Percentiles rank a stretch among this genome's conserved stretches.
Conservation (phyloP, 441 rosid genomes). For the Geranium incanum region DNA sequence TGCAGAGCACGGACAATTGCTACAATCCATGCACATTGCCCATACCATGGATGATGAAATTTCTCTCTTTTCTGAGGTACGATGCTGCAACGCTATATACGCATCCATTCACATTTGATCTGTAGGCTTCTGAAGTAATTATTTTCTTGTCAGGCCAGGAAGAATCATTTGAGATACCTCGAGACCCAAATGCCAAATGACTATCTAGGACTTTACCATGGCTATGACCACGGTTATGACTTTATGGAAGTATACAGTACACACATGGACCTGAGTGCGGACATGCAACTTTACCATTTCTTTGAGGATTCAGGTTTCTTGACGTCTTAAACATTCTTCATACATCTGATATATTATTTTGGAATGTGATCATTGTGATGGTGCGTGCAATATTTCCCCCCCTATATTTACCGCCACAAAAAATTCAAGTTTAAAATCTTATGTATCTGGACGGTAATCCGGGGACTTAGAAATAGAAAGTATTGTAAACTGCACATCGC, state of each 20-base stretch:
- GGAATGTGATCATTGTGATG: neutral
- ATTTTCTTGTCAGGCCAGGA: neutral
- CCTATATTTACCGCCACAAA: neutral
- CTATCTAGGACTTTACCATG: neutral
- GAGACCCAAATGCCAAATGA: neutral
- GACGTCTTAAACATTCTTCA: neutral
- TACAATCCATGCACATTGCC: neutral
- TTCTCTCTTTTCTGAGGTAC: neutral
- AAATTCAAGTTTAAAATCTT: neutral
- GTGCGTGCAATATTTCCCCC: too few relatives aligned
- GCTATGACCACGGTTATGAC: neutral
- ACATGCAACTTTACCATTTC: neutral
- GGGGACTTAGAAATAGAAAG: neutral
- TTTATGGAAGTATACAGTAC: neutral
- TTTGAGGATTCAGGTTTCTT: neutral
- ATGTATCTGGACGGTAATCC: neutral
- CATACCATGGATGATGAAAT: neutral
- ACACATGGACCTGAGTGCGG: neutral
- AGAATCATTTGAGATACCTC: neutral
- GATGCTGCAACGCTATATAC: neutral
- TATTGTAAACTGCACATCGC: neutral
- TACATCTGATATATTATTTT: neutral
- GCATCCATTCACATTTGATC: neutral
- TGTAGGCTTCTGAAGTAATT: neutral
- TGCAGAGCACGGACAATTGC: neutral